Evolutionary conservation across 1,284 basidiomycete genomes (phyloP), one percentile per base, ranked within the genome.

Genomic region (Austroboletus rostrupii): DNA sequence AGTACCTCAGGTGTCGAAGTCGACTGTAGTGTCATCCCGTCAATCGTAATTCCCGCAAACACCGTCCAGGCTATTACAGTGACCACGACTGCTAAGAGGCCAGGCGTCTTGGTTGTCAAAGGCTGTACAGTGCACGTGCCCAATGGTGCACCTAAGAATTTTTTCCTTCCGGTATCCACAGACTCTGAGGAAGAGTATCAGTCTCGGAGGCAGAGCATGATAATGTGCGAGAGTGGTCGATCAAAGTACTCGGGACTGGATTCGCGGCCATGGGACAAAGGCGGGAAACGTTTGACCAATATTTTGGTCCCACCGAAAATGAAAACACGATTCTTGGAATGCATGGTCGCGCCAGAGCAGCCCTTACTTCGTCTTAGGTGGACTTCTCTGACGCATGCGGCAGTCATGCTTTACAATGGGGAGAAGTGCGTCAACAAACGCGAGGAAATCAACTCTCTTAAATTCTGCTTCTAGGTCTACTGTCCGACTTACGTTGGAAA

Each of bases 341-440:
- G 86, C 62, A 72, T 77, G 31, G 87, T 97, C 16, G 83, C 95
- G 10, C 83, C 88, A 3, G 85, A 92, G 56, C 91, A 94, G 61
- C 96, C 96, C 5, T 68, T 92, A 29, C 71, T 98, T 47, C 81
- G 90, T 49, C 87, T 97, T 61, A 79, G 90, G 54, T 78, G 90
- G 64, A 89, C 87, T n/a, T 91, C 90, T 7, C 72, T 97, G 16
- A 92, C 86, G 1, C 90, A 96, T 61, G 92, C 92, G 3, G 91
- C 92, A 1, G 73, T 97, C 26, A 95, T 96, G 87, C 72, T 99
- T 47, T 96, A 93, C 62, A 83, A 96, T 48, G 96, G 96, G 39
- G 96, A 99, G 74, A 83, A 72, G 89, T 92, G 55, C 54, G 83
- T 71, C 14, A 4, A 39, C 13, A 47, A 43, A 48, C 32, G 16